phyloP scores from a whole-genome alignment of 169 alveolate genomes.

The Haemoproteus tartakovskyi region DNA sequence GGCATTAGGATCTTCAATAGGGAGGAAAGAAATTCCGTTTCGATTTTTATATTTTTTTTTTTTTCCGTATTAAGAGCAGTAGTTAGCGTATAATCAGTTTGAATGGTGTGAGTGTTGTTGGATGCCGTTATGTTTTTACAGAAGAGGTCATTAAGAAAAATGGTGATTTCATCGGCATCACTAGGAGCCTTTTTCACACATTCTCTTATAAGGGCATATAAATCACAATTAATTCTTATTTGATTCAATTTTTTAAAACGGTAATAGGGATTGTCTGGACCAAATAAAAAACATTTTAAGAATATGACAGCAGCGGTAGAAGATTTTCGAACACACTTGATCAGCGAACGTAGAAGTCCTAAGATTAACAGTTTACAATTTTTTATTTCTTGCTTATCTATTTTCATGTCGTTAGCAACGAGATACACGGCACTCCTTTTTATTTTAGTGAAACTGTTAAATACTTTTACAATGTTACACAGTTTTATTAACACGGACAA shows the following conservation, averaged over 20 bases:
- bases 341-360: conserved; percentile 33
- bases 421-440: conserved; percentile 31
- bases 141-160: conserved; percentile 38
- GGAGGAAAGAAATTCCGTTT: conserved; percentile 27
- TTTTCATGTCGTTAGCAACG: conserved; percentile 21
- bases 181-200: conserved; percentile 60
- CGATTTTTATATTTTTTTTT: conserved; percentile 12
- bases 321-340: conserved; percentile 58
- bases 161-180: conserved; percentile 50
- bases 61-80: conserved; percentile 1
- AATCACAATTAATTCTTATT: conserved; percentile 35
- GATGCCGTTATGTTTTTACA: conserved; percentile 8
- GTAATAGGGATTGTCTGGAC: conserved; percentile 61
- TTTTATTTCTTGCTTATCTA: conserved; percentile 22
- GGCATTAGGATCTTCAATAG: conserved; percentile 12
- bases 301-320: conserved; percentile 56
- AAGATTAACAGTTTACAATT: conserved; percentile 53
- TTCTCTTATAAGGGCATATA: conserved; percentile 42
- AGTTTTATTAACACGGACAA: conserved; percentile 65
- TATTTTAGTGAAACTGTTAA: conserved; percentile 51
- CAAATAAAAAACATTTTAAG: conserved; percentile 43
- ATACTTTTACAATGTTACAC: conserved; percentile 55
- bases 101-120: no score
- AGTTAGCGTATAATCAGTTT: background rate
- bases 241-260: conserved; percentile 40